Conservation (phyloP, 352 stramenopile genomes). For the Globisporangium nagaii region DNA sequence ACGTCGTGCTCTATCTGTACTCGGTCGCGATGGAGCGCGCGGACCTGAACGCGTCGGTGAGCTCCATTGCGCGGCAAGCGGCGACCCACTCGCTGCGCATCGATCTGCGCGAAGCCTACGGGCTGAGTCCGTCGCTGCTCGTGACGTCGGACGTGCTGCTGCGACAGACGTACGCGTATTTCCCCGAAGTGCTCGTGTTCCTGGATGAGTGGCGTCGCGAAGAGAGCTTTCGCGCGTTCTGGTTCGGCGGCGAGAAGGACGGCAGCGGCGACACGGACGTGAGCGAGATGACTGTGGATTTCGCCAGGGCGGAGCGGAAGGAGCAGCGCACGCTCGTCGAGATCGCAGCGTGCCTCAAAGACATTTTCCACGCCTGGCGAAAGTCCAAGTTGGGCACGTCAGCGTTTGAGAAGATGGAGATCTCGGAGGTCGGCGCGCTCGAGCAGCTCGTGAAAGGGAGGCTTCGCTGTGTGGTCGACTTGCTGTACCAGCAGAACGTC, state of each 20-base stretch:
- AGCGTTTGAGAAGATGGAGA: slow-evolving; percentile 3
- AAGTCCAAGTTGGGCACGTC: slow-evolving; percentile 1
- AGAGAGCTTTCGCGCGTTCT: slow-evolving; percentile 38
- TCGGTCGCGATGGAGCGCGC: slow-evolving; percentile 32
- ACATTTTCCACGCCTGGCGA: slow-evolving; percentile 10
- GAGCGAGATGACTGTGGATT: slow-evolving; percentile 3
- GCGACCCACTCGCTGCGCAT: neutral
- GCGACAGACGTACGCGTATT: slow-evolving; percentile 61
- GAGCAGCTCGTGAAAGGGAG: slow-evolving; percentile 7
- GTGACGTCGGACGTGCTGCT: slow-evolving; percentile 16
- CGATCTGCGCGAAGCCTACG: slow-evolving; percentile 5
- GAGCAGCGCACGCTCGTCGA: neutral
- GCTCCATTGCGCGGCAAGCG: slow-evolving; percentile 4
- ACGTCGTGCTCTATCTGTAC: slow-evolving; percentile 39
- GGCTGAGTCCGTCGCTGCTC: neutral
- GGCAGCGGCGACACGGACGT: too few relatives aligned
- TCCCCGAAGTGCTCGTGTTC: slow-evolving; percentile 58
- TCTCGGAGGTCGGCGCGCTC: slow-evolving; percentile 5
- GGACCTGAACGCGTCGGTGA: neutral
- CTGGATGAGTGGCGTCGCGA: slow-evolving; percentile 50
- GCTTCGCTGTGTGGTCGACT: neutral
- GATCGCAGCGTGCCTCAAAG: slow-evolving; percentile 5
- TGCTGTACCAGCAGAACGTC: slow-evolving; percentile 11
- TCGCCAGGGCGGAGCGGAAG: neutral
- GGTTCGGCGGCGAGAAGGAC: slow-evolving; percentile 12